Evolutionary conservation across 2,329 filamentous ascomycete genomes (phyloP).

Genomic region (Fusarium graminum): DNA sequence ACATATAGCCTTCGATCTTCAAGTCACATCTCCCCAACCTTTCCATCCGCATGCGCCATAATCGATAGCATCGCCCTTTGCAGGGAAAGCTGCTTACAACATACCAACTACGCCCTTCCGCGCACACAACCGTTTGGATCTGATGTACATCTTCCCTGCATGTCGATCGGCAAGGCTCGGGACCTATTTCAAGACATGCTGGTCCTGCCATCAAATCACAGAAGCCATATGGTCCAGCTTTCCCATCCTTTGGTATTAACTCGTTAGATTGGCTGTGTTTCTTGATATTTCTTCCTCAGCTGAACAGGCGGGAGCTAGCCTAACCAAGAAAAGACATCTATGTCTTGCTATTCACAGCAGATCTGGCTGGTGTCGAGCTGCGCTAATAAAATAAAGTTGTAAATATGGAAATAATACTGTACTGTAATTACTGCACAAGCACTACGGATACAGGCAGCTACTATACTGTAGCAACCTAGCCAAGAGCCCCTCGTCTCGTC

Average conservation of each 20-base stretch:
- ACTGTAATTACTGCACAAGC: not conserved
- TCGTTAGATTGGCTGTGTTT: constrained; percentile 9
- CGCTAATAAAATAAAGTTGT: constrained; percentile 16
- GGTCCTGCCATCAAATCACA: constrained; percentile 33
- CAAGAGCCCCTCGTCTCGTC: constrained; percentile 14
- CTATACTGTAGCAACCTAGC: constrained; percentile 8
- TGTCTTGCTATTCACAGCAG: constrained; percentile 1
- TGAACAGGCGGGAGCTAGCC: constrained; percentile 14
- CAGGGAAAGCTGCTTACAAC: not conserved
- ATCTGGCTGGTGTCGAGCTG: not conserved
- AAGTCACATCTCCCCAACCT: not conserved
- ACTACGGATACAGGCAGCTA: not conserved
- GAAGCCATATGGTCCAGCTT: constrained; percentile 2
- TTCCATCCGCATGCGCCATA: not conserved
- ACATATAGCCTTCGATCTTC: not conserved
- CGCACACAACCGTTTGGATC: constrained; percentile 17
- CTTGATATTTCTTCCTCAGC: not conserved
- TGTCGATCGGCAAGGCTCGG: constrained; percentile 32
- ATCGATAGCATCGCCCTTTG: constrained; percentile 4
- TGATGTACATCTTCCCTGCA: constrained; percentile 34
- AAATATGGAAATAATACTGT: not conserved
- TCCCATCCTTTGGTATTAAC: constrained; percentile 8
- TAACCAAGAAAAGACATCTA: constrained; percentile 9
- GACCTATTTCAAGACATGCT: constrained; percentile 21
- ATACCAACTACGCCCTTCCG: constrained; percentile 18